Percentiles rank a stretch among this genome's conserved stretches.
Conservation (phyloP, 208 protist species). For the Trypanosoma mega region DNA sequence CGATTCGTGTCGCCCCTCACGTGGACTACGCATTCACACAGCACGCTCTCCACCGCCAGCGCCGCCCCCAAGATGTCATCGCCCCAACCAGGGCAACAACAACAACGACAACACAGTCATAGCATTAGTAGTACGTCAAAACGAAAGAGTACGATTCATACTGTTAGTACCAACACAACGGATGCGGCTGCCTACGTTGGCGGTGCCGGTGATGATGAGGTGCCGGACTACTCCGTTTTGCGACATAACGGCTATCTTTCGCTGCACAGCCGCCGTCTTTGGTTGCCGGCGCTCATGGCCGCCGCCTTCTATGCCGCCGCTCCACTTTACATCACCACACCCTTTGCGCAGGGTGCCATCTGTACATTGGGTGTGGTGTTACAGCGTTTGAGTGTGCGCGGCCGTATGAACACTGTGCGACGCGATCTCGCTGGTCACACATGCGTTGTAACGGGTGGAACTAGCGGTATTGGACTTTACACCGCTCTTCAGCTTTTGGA, state of each 20-base stretch:
- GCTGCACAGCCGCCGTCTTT: conserved; percentile 66
- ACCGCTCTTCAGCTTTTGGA: conserved; percentile 69
- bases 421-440: conserved; percentile 60
- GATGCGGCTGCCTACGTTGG: conserved; percentile 59
- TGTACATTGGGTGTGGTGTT: conserved; percentile 48
- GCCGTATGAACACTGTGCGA: conserved; percentile 37
- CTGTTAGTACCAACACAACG: conserved; percentile 53
- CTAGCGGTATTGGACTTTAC: conserved; percentile 73
- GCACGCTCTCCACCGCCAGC: too few species aligned
- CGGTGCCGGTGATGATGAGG: conserved; percentile 48
- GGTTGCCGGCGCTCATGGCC: conserved; percentile 55
- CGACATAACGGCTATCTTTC: conserved; percentile 54
- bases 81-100: conserved; percentile 15
- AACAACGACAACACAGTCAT: conserved; percentile 2
- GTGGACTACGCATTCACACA: too few species aligned
- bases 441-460: conserved; percentile 77
- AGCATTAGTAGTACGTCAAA: not conserved
- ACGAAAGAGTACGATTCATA: conserved; percentile 27
- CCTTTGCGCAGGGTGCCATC: conserved; percentile 35
- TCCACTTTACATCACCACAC: conserved; percentile 26
- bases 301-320: conserved; percentile 32
- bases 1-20: too few species aligned
- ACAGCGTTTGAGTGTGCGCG: conserved; percentile 64
- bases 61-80: too few species aligned
- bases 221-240: conserved; percentile 52